phyloP scores from a whole-genome alignment of 2,329 filamentous ascomycete species.

The Didymella segeticola region DNA sequence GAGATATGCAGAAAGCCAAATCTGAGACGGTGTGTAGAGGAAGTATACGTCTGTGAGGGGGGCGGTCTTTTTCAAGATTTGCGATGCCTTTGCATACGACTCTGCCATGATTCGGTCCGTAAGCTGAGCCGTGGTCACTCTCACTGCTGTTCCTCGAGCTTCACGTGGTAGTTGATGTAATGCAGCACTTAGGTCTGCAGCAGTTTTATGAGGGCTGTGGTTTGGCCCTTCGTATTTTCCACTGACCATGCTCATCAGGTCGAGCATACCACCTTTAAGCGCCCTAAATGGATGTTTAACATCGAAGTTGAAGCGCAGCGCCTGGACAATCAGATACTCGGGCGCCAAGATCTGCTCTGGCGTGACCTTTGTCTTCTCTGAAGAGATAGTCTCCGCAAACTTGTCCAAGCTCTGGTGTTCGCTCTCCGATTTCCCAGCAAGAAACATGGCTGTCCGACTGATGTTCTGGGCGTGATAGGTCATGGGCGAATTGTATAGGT shows the following conservation, averaged over 20 bases:
- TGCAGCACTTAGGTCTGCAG: conserved; percentile 34
- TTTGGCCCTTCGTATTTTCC: conserved; percentile 58
- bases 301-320: conserved; percentile 90
- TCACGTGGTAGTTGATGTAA: conserved; percentile 39
- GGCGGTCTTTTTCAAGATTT: conserved; percentile 66
- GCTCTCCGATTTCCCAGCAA: conserved; percentile 91
- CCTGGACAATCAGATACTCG: conserved; percentile 92
- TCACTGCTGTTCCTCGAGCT: conserved; percentile 20
- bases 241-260: conserved; percentile 72
- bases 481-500: conserved; percentile 94
- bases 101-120: conserved; percentile 57
- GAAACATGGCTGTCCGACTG: conserved; percentile 88
- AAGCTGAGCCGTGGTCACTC: conserved; percentile 30
- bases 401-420: conserved; percentile 71
- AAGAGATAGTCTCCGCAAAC: conserved; percentile 57
- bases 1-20: conserved; percentile 82
- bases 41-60: conserved; percentile 96
- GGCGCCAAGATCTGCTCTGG: conserved; percentile 85
- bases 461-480: conserved; percentile 92
- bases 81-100: conserved; percentile 75
- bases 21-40: conserved; percentile 91
- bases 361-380: conserved; percentile 59
- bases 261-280: conserved; percentile 84
- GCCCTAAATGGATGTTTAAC: conserved; percentile 89
- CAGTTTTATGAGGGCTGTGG: conserved; percentile 19